Evolutionary conservation across 257 asterid species (phyloP), one percentile per base, ranked within the genome.

Genomic region (Fraxinus pennsylvanica): DNA sequence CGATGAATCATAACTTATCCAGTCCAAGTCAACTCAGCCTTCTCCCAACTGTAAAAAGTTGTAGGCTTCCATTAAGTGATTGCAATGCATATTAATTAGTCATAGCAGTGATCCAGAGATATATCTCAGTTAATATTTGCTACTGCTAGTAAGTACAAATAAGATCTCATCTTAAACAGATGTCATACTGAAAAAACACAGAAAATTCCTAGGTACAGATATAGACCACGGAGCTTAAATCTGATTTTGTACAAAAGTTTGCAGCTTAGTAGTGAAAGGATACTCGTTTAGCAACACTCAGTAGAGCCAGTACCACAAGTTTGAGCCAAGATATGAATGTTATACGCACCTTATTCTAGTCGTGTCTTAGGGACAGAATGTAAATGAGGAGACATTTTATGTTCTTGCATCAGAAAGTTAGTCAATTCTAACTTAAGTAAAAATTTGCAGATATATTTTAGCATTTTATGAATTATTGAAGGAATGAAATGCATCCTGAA

Each of bases 401-500:
- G 6, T 47, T 47, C n/a, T 47, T 47, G n/a, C n/a, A 14, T 14
- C 57, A 47, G 57, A 47, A 47, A 47, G n/a, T 47, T 4, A 14
- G 57, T 14, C 6, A 15, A 47, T 47, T 47, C 57, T 15, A 47
- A 43, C 4, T 47, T 14, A 47, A 43, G 57, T 3, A 14, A 14
- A 47, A 47, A 15, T 12, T 14, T 14, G n/a, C 57, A 14, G n/a
- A 47, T 47, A 15, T 47, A 47, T 47, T 47, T 47, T 14, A 47
- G 57, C 57, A 12, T 47, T 47, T 47, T 14, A 47, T 33, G 32
- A 59, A 12, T 47, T 50, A 45, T 47, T 57, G 22, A 5, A 38
- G 52, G 78, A 74, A 22, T 3, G 22, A 45, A 69, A 63, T 75
- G 29, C 47, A 63, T 75, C 43, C 45, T 61, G 19, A 21, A 32